A percentile compares a stretch with the other conserved stretches of the same genome.
phyloP scores from a whole-genome alignment of 805 yeast genomes.

The Candida odintsovae region DNA sequence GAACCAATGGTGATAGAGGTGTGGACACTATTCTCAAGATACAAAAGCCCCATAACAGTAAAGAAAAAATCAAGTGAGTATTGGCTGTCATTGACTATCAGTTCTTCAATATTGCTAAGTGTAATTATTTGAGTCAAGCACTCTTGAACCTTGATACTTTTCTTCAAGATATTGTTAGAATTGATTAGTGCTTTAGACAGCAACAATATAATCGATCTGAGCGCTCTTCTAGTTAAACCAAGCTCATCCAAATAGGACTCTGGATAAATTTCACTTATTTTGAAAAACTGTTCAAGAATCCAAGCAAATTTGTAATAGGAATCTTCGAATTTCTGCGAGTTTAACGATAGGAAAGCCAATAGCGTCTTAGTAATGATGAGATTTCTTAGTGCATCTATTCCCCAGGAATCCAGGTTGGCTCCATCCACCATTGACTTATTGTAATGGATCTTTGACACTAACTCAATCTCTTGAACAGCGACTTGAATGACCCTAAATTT shows the following conservation, averaged over 20 bases:
- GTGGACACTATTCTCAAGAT: constrained; percentile 5
- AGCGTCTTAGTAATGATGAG: neutral
- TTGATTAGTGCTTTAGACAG: neutral
- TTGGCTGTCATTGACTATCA: neutral
- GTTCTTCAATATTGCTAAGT: neutral
- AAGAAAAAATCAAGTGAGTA: constrained; percentile 5
- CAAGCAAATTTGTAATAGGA: neutral
- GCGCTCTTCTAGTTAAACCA: neutral
- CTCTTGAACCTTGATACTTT: neutral
- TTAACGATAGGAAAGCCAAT: neutral
- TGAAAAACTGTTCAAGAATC: neutral
- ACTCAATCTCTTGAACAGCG: neutral
- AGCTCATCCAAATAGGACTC: neutral
- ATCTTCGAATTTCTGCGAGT: neutral
- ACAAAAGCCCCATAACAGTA: constrained; percentile 8
- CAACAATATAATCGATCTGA: neutral
- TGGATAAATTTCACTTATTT: neutral
- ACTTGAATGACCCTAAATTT: neutral
- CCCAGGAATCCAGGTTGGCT: neutral
- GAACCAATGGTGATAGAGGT: neutral
- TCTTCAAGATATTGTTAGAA: neutral
- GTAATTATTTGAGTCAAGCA: neutral
- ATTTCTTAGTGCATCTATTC: neutral
- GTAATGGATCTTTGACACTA: neutral
- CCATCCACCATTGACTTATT: neutral